Base-by-base conservation (phyloP, 2,329 filamentous ascomycete genomes). In the Penicillium aurantiogriseum region DNA sequence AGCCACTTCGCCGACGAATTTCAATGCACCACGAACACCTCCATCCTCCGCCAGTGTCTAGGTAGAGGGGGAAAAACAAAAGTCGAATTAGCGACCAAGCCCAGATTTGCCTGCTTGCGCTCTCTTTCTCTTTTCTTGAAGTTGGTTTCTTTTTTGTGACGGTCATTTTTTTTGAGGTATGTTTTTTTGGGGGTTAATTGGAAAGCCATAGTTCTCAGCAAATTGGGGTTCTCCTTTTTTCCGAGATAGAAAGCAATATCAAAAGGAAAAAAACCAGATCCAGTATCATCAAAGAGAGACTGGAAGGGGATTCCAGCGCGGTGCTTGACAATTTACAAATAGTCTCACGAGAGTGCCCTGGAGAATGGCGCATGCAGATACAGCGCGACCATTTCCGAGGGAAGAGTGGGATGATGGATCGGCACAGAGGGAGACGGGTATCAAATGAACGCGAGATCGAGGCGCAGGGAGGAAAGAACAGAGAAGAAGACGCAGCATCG, bases 21-120 rank as follows among this genome's bases (percentile, higher is more conserved):
- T 67, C 58, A 67, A 69, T 70, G 69, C 72, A 73, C 71, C 72
- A 68, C 64, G 62, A 73, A 74, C 72, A 74, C 72, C 71, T 66
- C 67, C 64, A 67, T 54, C 69, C 65, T 72, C 70, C 68, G 67
- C 70, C 65, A 66, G 65, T 59, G 63, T 73, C 70, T 71, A 72
- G 70, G 64, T 62, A 71, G 71, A 71, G 63, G 70, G 62, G 65
- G 50, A 61, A 63, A 64, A 64, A 63, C 57, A 67, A 66, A 63
- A 63, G 63, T 61, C 56, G 65, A 60, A 63, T 63, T 56, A 61
- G 65, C 63, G 55, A 65, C 58, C 58, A 63, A 66, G 63, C 67
- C 71, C 67, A 63, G 64, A 65, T 65, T 63, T 63, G 61, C 57
- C 59, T 63, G 59, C 64, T 67, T 65, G 66, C 66, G 66, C 68